phyloP scores from a whole-genome alignment of 75 land plant species.

The Selaginella moellendorffii region DNA sequence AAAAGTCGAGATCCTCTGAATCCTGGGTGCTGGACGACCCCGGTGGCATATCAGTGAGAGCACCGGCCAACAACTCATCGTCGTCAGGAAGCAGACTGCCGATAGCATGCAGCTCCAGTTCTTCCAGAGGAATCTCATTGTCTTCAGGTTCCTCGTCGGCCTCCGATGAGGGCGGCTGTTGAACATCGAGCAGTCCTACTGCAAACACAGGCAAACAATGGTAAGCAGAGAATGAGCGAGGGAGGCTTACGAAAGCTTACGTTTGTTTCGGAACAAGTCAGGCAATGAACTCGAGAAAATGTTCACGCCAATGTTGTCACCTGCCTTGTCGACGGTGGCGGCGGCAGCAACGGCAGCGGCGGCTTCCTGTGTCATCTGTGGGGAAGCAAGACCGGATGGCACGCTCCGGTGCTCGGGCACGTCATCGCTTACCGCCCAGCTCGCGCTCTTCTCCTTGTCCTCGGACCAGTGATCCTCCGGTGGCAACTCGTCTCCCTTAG shows the following conservation, averaged over 20 bases:
- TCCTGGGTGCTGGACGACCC: background rate
- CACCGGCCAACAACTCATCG: background rate
- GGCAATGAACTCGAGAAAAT: conserved; percentile 1
- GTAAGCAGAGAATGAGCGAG: no score
- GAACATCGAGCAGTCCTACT: background rate
- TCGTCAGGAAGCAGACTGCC: background rate
- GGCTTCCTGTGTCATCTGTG: background rate
- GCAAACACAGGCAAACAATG: background rate
- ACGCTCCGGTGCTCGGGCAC: background rate
- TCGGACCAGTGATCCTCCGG: background rate
- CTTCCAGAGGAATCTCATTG: background rate
- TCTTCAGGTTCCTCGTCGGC: background rate
- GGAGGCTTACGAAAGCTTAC: background rate
- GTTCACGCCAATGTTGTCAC: background rate
- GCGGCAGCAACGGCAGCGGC: no score
- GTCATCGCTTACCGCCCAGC: background rate
- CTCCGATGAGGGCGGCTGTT: background rate
- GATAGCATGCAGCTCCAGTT: background rate
- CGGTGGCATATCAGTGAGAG: background rate
- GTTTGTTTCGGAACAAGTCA: background rate
- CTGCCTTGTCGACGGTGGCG: background rate
- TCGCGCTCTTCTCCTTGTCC: no score
- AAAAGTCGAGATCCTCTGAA: background rate
- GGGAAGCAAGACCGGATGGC: background rate
- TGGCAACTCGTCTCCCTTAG: no score